Percentiles rank a stretch among this genome's conserved stretches.
phyloP scores from a whole-genome alignment of 345 rosid genomes.

The Combretum micranthum region DNA sequence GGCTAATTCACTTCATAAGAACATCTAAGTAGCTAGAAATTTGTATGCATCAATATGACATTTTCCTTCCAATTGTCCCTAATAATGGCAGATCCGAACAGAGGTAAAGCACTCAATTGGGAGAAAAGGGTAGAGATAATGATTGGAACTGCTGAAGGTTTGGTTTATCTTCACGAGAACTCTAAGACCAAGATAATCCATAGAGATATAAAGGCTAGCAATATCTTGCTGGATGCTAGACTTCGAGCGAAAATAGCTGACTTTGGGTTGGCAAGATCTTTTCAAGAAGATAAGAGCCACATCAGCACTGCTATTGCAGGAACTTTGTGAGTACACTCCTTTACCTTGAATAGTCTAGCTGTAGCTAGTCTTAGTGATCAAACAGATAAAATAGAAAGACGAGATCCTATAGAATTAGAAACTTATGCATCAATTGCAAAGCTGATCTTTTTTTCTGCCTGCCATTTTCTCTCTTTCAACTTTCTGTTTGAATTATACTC shows the following conservation, averaged over 20 bases:
- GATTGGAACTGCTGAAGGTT: conserved; percentile 83
- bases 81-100: conserved; percentile 43
- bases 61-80: not conserved
- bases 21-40: not conserved
- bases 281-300: conserved; percentile 85
- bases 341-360: not conserved
- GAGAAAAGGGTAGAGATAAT: conserved; percentile 52
- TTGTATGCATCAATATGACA: not conserved
- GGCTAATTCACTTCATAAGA: not conserved
- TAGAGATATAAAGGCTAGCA: conserved; percentile 90
- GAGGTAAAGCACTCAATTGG: conserved; percentile 64
- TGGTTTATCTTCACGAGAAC: conserved; percentile 77
- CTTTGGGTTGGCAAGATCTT: conserved; percentile 90
- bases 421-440: no score
- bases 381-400: no score
- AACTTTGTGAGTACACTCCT: conserved; percentile 54
- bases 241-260: conserved; percentile 91
- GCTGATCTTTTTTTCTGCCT: no score
- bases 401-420: no score
- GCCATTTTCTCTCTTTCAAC: no score
- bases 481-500: no score
- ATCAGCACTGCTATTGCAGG: conserved; percentile 98
- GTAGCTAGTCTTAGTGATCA: no score
- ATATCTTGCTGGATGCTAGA: conserved; percentile 67
- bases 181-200: conserved; percentile 65